Evolutionary conservation across 768 basidiomycete genomes (phyloP), one percentile per base, ranked within the genome.

Genomic region (Cytidiella melzeri): DNA sequence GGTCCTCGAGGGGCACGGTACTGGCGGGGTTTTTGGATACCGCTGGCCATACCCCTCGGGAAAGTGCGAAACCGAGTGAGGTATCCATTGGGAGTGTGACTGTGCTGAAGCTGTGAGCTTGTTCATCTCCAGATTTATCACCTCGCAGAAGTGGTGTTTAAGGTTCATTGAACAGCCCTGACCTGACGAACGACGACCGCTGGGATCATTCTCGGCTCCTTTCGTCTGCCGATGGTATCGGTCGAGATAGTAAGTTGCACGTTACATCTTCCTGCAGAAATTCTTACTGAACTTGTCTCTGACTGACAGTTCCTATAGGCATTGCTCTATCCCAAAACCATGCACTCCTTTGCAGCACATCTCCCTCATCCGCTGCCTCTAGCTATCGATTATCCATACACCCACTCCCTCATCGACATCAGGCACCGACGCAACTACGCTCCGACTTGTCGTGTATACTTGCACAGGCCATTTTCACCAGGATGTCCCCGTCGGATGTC

Each of bases 241-340:
- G 79, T 15, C 71, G 69, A 67, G 73, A 83, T 52, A 38, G 59
- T 61, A 25, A 45, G 57, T 46, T 27, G 13, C 37, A 27, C 25
- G 21, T 46, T 6, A 46, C 41, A 20, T 43, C n/a, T 41, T 15
- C 12, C 26, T 13, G 26, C 4, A 23, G 27, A 18, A 13, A n/a
- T 21, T n/a, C 28, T 41, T 5, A 48, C 28, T 18, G 24, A 36
- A 51, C n/a, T n/a, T n/a, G n/a, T n/a, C n/a, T n/a, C n/a, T n/a
- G n/a, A 48, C 39, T 11, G 43, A 13, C 53, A 90, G 87, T 84
- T 49, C 83, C 85, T 3, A 60, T 81, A 23, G 73, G 70, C 51
- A 73, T 76, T 13, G 64, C 66, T 1, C 47, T 73, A 3, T 90
- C 88, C 4, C 85, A 77, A 26, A 87, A 84, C 56, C 66, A 71